Evolutionary conservation across 441 rosid species (phyloP), one percentile per base, ranked within the genome.

Genomic region (Sinapis alba): DNA sequence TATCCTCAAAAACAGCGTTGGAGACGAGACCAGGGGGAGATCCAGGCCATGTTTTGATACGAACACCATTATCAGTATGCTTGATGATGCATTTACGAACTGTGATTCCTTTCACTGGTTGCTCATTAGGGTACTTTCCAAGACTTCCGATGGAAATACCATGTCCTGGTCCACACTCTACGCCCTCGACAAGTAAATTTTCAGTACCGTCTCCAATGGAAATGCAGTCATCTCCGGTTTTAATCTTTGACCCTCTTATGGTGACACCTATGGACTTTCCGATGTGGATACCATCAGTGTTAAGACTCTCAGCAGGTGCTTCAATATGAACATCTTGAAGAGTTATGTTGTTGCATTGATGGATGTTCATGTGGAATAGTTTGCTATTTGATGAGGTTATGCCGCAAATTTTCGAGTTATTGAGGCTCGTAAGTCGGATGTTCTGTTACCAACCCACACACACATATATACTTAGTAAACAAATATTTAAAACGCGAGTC

Each of bases 21-120:
- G 84, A 64, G 3, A 80, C 85, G 0, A 57, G 5, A 4, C 72
- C 54, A 0, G 69, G 47, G 1, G 73, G 61, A 8, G 88, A 81
- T 11, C 74, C 82, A 0, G 96, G 87, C 91, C 89, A 88, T 18
- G 87, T 78, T 75, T 90, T 90, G 68, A 88, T 77, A 58, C 93
- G 82, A 3, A 84, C 78, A 7, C 91, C 91, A 12, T 85, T 84
- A 12, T 15, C 60, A 0, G 90, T 78, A 28, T 70, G 65, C 3
- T 53, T 62, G 7, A 88, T 18, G 1, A 78, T 72, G 76, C 87
- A 82, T 13, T 86, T 81, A 30, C 16, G 69, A 1, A 84, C 68
- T 3, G 16, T 8, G 27, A 89, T 0, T 19, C 85, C 85, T 2
- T 3, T 5, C 1, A 88, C 89, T 2, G 87, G 86, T 8, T 68